Conservation (phyloP, 306 rosid genomes). For the Cicer pinnatifidum region DNA sequence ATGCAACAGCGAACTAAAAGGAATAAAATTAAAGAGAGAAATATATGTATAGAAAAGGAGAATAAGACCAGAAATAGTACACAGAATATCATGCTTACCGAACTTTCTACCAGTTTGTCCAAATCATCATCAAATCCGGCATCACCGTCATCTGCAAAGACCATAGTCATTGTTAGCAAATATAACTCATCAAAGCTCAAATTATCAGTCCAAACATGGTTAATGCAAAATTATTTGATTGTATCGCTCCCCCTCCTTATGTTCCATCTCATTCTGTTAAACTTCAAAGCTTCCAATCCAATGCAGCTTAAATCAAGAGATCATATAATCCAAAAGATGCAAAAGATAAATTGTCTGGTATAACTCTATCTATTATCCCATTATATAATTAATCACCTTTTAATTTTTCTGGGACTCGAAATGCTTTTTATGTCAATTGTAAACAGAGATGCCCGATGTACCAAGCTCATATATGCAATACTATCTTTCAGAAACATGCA, state of each 20-base stretch:
- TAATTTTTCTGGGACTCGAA: neutral
- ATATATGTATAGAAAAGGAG: constrained; percentile 13
- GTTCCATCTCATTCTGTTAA: constrained; percentile 10
- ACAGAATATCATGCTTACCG: constrained; percentile 54
- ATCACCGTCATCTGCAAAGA: constrained; percentile 55
- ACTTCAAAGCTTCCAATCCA: constrained; percentile 2
- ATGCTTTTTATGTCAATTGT: neutral
- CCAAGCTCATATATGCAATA: constrained; percentile 9
- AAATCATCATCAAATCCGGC: constrained; percentile 60
- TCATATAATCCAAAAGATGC: constrained; percentile 20
- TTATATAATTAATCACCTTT: constrained; percentile 29
- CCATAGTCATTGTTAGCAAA: constrained; percentile 40
- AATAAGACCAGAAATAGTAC: neutral
- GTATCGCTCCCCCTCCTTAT: neutral
- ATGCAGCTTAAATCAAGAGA: constrained; percentile 9
- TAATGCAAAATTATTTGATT: constrained; percentile 14
- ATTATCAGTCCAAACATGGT: constrained; percentile 27
- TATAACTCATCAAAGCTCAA: constrained; percentile 25
- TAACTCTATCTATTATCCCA: neutral
- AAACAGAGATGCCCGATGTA: constrained; percentile 27
- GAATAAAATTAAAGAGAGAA: neutral
- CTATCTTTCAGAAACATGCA: constrained; percentile 26
- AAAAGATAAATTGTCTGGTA: constrained; percentile 34
- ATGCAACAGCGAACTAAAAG: too few species aligned
- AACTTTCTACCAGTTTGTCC: constrained; percentile 59